phyloP scores from a whole-genome alignment of 73 alveolate species.

The Tetrahymena malaccensis region DNA sequence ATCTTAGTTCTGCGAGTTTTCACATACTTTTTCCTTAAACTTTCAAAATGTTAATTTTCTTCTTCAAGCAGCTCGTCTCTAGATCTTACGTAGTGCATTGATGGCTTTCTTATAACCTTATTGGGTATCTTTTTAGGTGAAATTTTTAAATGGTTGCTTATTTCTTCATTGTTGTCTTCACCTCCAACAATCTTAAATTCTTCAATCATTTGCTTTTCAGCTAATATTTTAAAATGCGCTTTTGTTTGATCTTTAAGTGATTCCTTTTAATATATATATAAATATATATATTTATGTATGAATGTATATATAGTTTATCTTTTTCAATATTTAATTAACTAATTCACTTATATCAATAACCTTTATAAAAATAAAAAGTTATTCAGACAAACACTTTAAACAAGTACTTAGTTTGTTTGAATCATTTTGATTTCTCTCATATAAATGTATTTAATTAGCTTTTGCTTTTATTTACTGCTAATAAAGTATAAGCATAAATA shows the following conservation, averaged over 20 bases:
- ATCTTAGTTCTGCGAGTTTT: conserved; percentile 5
- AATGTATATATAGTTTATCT: not conserved
- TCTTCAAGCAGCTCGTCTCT: not conserved
- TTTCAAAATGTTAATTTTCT: not conserved
- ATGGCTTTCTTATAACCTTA: not conserved
- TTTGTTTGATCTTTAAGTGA: not conserved
- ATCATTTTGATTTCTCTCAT: not conserved
- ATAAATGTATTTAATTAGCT: not conserved
- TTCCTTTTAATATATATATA: not conserved
- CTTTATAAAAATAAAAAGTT: not conserved
- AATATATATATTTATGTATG: not conserved
- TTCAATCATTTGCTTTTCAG: not conserved
- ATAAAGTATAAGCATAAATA: not conserved
- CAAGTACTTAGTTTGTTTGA: not conserved
- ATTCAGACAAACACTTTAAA: not conserved
- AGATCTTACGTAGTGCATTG: not conserved
- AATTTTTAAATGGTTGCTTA: not conserved
- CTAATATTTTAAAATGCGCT: not conserved
- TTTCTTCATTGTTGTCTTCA: not conserved
- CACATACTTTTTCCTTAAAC: not conserved
- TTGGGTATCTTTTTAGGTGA: not conserved
- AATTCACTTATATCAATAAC: not conserved
- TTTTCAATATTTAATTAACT: not conserved
- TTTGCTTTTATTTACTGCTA: not conserved
- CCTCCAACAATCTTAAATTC: not conserved